phyloP scores from a whole-genome alignment of 108 stramenopile species.

The Conticribra guillardii region DNA sequence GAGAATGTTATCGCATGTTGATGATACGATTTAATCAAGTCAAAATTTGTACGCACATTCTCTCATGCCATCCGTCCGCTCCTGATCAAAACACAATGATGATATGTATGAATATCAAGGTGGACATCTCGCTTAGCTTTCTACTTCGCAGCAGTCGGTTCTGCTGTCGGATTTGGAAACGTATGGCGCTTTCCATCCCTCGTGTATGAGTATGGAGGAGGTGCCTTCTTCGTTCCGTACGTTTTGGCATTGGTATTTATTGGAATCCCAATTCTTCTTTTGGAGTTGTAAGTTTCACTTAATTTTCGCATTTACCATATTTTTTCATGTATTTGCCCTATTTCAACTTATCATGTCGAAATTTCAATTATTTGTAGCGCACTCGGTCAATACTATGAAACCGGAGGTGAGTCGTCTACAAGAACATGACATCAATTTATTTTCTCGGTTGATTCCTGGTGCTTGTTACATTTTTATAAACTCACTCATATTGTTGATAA shows the following conservation, averaged over 20 bases:
- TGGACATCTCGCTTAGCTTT: not conserved
- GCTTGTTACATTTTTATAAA: too few species aligned
- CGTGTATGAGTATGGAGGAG: conserved; percentile 66
- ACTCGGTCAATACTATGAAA: conserved; percentile 60
- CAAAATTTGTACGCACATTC: not conserved
- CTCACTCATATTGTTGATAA: too few species aligned
- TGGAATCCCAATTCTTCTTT: conserved; percentile 59
- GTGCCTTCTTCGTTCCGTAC: conserved; percentile 67
- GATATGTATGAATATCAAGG: not conserved
- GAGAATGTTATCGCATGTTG: not conserved
- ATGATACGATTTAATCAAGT: not conserved
- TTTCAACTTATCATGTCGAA: too few species aligned
- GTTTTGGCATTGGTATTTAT: conserved; percentile 61
- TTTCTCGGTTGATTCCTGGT: too few species aligned
- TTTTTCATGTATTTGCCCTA: not conserved
- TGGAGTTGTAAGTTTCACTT: conserved; percentile 46
- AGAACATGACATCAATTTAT: not conserved
- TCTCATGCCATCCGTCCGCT: too few species aligned
- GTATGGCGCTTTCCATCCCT: conserved; percentile 74
- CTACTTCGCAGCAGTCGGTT: conserved; percentile 23
- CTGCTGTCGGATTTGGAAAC: conserved; percentile 72
- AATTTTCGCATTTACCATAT: not conserved
- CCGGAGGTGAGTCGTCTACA: conserved; percentile 17
- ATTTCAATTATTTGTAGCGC: too few species aligned
- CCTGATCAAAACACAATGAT: not conserved